Base-by-base conservation (phyloP, 148 eudicot genomes). In the Vaccinium darrowii region DNA sequence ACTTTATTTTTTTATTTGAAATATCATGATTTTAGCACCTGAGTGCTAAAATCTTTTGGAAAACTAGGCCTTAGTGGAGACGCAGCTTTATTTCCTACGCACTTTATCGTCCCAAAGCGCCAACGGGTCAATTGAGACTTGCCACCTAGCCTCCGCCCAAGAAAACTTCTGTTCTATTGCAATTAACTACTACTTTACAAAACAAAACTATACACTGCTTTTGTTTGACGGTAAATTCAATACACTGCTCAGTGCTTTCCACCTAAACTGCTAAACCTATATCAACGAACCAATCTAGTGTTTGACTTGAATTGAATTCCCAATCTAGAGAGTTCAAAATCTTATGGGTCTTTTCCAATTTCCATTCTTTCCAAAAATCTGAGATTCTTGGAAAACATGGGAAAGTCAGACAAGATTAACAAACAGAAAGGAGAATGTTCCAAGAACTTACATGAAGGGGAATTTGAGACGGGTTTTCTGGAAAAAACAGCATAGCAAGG, bases 371-470 rank as follows among this genome's bases (percentile, higher is more conserved):
- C 25, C 13, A 19, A 3, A 0, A 6, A 25, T 4, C 3, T 18
- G 67, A 12, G 56, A 79, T 33, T 21, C 14, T 65, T 39, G 72
- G 1, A 27, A 10, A 62, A 52, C 75, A 1, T 25, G 49, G 60
- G 49, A 62, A 27, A 49, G 51, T 13, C 60, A 84, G 67, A 63
- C 43, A 63, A 78, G 25, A 25, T 6, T 19, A 71, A 58, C 36
- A 67, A 25, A 67, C 30, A 21, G 63, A 52, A 14, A 15, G 15
- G 49, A 67, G 57, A 72, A n/a, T 33, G 5, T 18, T 30, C 2
- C 14, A 13, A 82, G 71, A 36, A 51, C 88, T 82, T 86, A 86
- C 88, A 62, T 65, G 78, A 56, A 65, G 85, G 47, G 21, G 33
- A 76, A 39, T 21, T 23, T 25, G 84, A 65, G 39, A 56, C 25